These are phyloP conservation scores for Wickerhamiella qilinensis DNA, from an alignment of 805 yeast genomes.

Conservation along the genomic window DNA sequence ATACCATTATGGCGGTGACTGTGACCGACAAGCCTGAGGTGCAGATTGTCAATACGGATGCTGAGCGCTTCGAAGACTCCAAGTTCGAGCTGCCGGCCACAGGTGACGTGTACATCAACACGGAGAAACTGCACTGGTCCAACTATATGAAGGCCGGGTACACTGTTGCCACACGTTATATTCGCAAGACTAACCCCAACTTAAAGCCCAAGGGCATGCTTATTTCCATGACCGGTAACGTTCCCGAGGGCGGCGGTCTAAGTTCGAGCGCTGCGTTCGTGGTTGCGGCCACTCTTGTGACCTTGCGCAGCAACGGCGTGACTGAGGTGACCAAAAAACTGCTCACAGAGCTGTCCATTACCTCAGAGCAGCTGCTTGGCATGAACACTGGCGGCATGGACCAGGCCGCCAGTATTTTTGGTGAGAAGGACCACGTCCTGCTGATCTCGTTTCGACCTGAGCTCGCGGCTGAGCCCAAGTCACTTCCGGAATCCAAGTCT, in stretches of 20 bases:
- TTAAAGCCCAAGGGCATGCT: slow-evolving; percentile 30
- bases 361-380: slow-evolving; percentile 55
- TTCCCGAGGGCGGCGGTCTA: slow-evolving; percentile 59
- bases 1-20: slow-evolving; percentile 35
- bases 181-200: slow-evolving; percentile 22
- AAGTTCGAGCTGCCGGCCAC: slow-evolving; percentile 8
- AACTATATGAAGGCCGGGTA: slow-evolving; percentile 54
- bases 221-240: slow-evolving; percentile 42
- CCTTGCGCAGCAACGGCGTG: slow-evolving; percentile 37
- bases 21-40: slow-evolving; percentile 16
- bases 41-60: slow-evolving; percentile 23
- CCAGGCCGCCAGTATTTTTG: slow-evolving; percentile 56
- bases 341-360: slow-evolving; percentile 43
- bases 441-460: slow-evolving; percentile 46
- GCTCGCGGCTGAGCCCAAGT: slow-evolving; percentile 36
- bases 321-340: slow-evolving; percentile 30
- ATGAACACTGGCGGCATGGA: slow-evolving; percentile 73
- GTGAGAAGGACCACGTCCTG: slow-evolving; percentile 40
- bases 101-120: slow-evolving; percentile 30
- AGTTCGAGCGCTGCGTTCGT: slow-evolving; percentile 61
- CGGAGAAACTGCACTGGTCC: slow-evolving; percentile 40
- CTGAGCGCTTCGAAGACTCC: slow-evolving; percentile 13
- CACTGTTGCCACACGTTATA: slow-evolving; percentile 38
- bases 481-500: slow-evolving; percentile 33
- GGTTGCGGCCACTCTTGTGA: slow-evolving; percentile 44